Base-by-base conservation (phyloP, 768 basidiomycete species). In the Podaxis sp. region DNA sequence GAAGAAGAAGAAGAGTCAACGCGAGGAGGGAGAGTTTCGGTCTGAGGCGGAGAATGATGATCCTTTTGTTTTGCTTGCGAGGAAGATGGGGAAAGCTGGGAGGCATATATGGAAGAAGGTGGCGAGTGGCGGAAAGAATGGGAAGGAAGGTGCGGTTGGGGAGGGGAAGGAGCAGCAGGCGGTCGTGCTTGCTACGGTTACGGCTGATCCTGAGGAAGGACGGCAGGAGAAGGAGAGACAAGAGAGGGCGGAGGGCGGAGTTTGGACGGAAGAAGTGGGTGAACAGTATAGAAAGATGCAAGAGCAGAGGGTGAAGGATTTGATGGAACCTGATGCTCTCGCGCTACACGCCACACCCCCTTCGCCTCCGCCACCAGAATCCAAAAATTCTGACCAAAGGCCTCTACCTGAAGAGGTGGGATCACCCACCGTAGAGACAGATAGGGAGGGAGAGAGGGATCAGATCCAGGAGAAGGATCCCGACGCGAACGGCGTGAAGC, bases 101-200 rank as follows among this genome's bases (percentile, higher is more conserved):
- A 77, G 72, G 67, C 74, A 72, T 42, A 64, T 85, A 28, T 86
- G 83, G 84, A 77, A 71, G 67, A 79, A 74, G 67, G 71, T 85
- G 36, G 66, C 57, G 14, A 66, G 65, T 6, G 57, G 50, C 16
- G 63, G 63, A 32, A 65, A 66, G 54, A 64, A 61, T 37, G 64
- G 62, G 63, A 55, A 5, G 65, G 28, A 50, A 18, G 64, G 46
- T 44, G 55, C 50, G 4, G 16, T 18, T 18, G 55, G 63, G 40
- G 59, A 63, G 62, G 62, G 36, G 63, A 40, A 57, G 18, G 47
- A 47, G 50, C 42, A 47, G 66, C 42, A 57, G 56, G 21, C 46
- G 58, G 11, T 23, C 55, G 40, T 52, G 11, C 57, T 47, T 59
- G 63, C 36, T 61, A 46, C 53, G 36, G 64, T 54, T 25, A 65